A percentile compares a stretch with the other conserved stretches of the same genome.
Conservation (phyloP, 2,329 filamentous ascomycete genomes). For the Thielaviopsis populi region DNA sequence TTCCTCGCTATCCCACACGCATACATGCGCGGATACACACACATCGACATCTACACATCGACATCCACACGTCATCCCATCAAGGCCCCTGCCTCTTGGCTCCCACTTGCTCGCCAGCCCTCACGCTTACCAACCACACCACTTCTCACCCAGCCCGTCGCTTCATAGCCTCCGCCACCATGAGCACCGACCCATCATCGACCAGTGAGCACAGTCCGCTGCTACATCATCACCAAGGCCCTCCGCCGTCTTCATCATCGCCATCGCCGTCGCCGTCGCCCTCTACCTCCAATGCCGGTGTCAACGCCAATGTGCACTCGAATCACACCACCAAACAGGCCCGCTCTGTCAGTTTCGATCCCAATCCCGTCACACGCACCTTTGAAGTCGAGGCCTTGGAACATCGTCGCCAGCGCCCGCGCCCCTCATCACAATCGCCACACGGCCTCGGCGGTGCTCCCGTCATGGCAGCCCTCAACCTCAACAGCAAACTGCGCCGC, state of each 20-base stretch:
- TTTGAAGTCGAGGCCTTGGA: slow-evolving; percentile 35
- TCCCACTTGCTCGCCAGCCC: neutral
- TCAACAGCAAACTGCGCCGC: slow-evolving; percentile 70
- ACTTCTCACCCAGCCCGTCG: neutral
- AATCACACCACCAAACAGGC: slow-evolving; percentile 27
- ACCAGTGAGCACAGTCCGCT: slow-evolving; percentile 14
- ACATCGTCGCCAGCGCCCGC: slow-evolving; percentile 26
- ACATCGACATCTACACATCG: neutral
- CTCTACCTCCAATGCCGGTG: neutral
- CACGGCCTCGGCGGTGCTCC: slow-evolving; percentile 28
- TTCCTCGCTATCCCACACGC: neutral
- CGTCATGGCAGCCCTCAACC: slow-evolving; percentile 52
- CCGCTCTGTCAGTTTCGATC: slow-evolving; percentile 64
- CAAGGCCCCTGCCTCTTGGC: too few relatives aligned
- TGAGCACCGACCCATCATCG: slow-evolving; percentile 11
- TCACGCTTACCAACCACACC: neutral
- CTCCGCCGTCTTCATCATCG: slow-evolving; percentile 6
- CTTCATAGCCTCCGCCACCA: slow-evolving; percentile 1
- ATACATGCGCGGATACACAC: neutral
- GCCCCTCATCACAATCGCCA: slow-evolving; percentile 22
- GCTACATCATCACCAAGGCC: slow-evolving; percentile 6
- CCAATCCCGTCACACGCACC: slow-evolving; percentile 48
- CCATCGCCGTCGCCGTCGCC: too few relatives aligned
- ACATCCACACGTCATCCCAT: too few relatives aligned
- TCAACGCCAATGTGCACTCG: neutral